Conservation (phyloP, 2,329 filamentous ascomycete species). For the Blastomyces silverae region DNA sequence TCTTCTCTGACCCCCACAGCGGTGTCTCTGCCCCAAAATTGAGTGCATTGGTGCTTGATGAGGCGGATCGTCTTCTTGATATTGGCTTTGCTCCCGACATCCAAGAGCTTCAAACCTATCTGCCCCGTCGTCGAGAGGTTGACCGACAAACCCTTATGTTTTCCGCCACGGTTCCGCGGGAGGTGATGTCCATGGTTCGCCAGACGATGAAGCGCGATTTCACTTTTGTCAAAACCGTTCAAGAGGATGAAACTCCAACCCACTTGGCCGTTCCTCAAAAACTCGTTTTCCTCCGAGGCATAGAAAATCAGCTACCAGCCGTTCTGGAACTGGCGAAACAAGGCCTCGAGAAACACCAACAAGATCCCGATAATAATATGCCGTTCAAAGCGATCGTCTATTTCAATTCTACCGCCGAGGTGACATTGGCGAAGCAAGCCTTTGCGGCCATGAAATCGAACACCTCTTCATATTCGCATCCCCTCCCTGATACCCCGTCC, state of each 20-base stretch:
- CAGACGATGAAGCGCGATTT: slow-evolving; percentile 74
- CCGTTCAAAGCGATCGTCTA: slow-evolving; percentile 98
- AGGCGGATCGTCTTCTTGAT: slow-evolving; percentile 62
- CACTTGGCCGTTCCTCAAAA: slow-evolving; percentile 80
- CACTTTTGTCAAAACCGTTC: slow-evolving; percentile 84
- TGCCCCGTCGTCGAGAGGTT: slow-evolving; percentile 58
- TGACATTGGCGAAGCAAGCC: slow-evolving; percentile 56
- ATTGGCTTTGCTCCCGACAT: slow-evolving; percentile 63
- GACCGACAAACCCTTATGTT: slow-evolving; percentile 89
- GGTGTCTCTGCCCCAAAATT: slow-evolving; percentile 59
- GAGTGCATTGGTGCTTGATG: slow-evolving; percentile 56
- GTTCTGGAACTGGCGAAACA: slow-evolving; percentile 67
- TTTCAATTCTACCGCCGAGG: slow-evolving; percentile 70
- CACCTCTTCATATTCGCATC: slow-evolving; percentile 24
- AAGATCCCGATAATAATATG: slow-evolving; percentile 34
- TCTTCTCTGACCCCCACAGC: slow-evolving; percentile 59
- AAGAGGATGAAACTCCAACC: slow-evolving; percentile 72
- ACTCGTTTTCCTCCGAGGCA: slow-evolving; percentile 58
- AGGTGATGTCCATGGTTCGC: slow-evolving; percentile 74
- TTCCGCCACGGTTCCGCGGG: slow-evolving; percentile 81
- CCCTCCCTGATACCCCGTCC: slow-evolving; percentile 34
- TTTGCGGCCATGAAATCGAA: slow-evolving; percentile 40
- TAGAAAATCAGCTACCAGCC: slow-evolving; percentile 69
- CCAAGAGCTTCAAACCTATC: slow-evolving; percentile 50
- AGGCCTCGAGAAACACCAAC: slow-evolving; percentile 45